Conservation (phyloP, 1,284 basidiomycete genomes). For the Leccinum griseonigrum region DNA sequence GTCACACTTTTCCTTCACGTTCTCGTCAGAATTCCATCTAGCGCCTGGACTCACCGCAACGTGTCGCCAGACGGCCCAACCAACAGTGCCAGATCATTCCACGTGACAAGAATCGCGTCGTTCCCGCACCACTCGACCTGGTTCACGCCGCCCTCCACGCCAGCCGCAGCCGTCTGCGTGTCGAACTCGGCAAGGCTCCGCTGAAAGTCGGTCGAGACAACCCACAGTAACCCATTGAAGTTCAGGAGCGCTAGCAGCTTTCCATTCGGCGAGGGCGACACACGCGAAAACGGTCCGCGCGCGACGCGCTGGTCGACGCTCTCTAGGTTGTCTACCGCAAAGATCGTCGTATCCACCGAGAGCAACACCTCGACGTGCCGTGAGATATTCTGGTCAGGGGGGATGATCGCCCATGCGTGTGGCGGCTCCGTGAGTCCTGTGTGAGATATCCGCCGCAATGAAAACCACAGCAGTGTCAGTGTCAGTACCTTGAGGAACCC, state of each 20-base stretch:
- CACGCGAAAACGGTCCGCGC: conserved; percentile 84
- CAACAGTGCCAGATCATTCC: conserved; percentile 77
- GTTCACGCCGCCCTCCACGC: conserved; percentile 53
- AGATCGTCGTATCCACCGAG: conserved; percentile 76
- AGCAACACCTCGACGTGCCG: conserved; percentile 86
- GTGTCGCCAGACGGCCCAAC: conserved; percentile 92
- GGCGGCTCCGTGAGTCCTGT: conserved; percentile 75
- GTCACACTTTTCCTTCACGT: conserved; percentile 45
- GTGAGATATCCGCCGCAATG: not conserved
- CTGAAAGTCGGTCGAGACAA: conserved; percentile 91
- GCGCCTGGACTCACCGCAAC: conserved; percentile 58
- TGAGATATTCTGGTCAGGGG: conserved; percentile 82
- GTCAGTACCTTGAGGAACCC: conserved; percentile 5
- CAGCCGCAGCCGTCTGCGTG: conserved; percentile 50
- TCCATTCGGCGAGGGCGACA: conserved; percentile 90
- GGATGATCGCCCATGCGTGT: conserved; percentile 80
- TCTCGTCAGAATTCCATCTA: not conserved
- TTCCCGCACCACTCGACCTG: conserved; percentile 96
- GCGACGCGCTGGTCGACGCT: conserved; percentile 85
- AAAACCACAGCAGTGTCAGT: not conserved
- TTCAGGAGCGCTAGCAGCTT: conserved; percentile 89
- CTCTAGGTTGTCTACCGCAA: conserved; percentile 85
- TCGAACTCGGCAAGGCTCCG: conserved; percentile 88
- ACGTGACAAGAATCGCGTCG: conserved; percentile 89
- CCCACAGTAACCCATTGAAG: conserved; percentile 74